Percentiles rank a stretch among this genome's conserved stretches.
These are phyloP conservation scores for Solanum dulcamara DNA, from an alignment of 257 asterid genomes.

Conservation along the genomic window DNA sequence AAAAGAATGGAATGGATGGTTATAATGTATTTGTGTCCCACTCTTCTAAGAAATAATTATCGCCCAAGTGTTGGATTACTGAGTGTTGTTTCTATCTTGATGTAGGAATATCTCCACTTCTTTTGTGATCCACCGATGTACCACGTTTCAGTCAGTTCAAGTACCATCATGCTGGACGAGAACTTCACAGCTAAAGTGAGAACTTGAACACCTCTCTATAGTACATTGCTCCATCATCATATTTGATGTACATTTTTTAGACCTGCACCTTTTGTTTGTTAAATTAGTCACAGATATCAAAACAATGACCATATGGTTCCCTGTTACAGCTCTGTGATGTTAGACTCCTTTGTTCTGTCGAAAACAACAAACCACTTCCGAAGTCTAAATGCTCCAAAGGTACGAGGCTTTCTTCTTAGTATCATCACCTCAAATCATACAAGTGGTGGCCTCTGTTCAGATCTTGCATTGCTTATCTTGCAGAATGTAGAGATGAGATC, in stretches of 20 bases:
- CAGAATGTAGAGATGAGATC: conserved; percentile 38
- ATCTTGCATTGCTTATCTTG: conserved; percentile 1
- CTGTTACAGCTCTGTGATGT: conserved; percentile 56
- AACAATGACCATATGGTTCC: neutral
- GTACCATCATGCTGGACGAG: conserved; percentile 79
- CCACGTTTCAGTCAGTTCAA: conserved; percentile 59
- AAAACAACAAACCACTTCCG: conserved; percentile 6
- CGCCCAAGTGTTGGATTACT: neutral
- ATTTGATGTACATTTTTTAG: neutral
- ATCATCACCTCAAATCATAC: neutral
- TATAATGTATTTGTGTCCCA: neutral
- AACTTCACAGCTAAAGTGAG: conserved; percentile 68
- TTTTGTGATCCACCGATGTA: conserved; percentile 86
- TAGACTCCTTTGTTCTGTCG: conserved; percentile 32
- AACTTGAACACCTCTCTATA: neutral
- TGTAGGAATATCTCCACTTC: conserved; percentile 83
- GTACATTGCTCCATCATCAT: neutral
- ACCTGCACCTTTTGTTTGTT: neutral
- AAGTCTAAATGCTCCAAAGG: conserved; percentile 41
- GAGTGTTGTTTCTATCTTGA: neutral
- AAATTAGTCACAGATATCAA: no score
- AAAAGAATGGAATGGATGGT: neutral
- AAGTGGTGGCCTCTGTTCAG: neutral
- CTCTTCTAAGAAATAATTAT: neutral
- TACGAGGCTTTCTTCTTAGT: conserved; percentile 1